Evolutionary conservation across 225 moss, liverwort and hornwort species (phyloP), one percentile per base, ranked within the genome.

Genomic region (Antitrichia curtipendula): DNA sequence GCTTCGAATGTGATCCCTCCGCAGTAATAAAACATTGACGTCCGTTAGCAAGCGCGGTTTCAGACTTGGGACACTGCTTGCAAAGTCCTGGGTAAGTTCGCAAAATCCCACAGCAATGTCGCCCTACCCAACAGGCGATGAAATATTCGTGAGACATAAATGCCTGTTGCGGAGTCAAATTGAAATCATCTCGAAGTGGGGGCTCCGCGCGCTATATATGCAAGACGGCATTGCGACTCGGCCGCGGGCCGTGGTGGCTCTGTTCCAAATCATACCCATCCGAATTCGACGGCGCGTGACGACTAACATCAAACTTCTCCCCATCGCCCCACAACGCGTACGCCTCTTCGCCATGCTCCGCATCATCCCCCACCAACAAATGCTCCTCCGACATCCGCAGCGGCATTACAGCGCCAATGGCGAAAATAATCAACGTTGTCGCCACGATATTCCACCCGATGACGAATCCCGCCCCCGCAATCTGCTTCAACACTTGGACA

Each of bases 341-440:
- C 38, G 91, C 93, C 68, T 93, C 93, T 78, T 93, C 91, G 53
- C 91, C 91, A 61, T 93, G 93, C 85, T 91, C 93, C n/a, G 93
- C 91, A 45, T 93, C 93, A 50, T 93, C 93, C 3, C 93, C 93
- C 3, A 93, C 93, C 47, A 93, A 41, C 73, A 93, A 74, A 84
- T 91, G 93, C 90, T 91, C 91, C 82, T 93, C 91, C 53, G 90
- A 86, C 93, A 93, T 93, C 36, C 93, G 90, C 27, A 93, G 88
- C 34, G 91, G 93, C 76, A 84, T 91, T 36, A 93, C 60, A 65
- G 88, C 49, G 38, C 88, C 90, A 68, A 93, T 91, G 71, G 56
- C 93, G 40, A 91, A 90, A 53, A 93, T 32, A 49, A 93, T 93
- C 66, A 93, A 59, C 41, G 88, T 93, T 65, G 93, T 93, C 59